phyloP scores from a whole-genome alignment of 2,329 filamentous ascomycete species.

The Orbilia oligospora region DNA sequence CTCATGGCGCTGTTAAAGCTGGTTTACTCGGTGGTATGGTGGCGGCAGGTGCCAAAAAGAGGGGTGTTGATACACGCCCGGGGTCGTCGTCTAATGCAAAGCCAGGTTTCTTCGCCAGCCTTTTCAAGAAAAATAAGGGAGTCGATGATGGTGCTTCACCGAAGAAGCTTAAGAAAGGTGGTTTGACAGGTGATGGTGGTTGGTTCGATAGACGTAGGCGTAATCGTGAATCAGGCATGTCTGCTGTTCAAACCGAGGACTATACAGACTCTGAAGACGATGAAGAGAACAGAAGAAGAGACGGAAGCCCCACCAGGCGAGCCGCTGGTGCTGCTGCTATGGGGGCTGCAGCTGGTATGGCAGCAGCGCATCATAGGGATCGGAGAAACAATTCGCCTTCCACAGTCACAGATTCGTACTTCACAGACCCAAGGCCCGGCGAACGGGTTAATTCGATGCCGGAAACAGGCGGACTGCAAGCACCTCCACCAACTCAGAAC shows the following conservation, averaged over 20 bases:
- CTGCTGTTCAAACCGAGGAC: conserved; percentile 54
- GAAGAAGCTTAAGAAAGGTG: conserved; percentile 45
- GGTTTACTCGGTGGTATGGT: conserved; percentile 40
- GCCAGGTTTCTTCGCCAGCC: conserved; percentile 48
- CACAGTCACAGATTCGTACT: conserved; percentile 54
- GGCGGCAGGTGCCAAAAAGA: conserved; percentile 46
- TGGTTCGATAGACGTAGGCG: conserved; percentile 53
- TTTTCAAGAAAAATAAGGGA: conserved; percentile 53
- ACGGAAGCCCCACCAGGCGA: conserved; percentile 41
- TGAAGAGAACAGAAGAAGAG: conserved; percentile 44
- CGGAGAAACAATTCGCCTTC: conserved; percentile 40
- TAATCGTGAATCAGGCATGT: conserved; percentile 54
- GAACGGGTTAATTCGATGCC: conserved; percentile 50
- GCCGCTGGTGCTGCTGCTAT: conserved; percentile 35
- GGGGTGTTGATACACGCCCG: conserved; percentile 35
- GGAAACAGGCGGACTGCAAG: conserved; percentile 44
- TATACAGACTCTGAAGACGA: conserved; percentile 54
- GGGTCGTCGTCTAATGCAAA: conserved; percentile 47
- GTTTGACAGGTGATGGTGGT: conserved; percentile 49
- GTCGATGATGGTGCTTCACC: conserved; percentile 35
- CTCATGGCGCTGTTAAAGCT: conserved; percentile 42
- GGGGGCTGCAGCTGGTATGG: conserved; percentile 41
- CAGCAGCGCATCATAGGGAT: conserved; percentile 53
- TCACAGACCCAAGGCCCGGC: conserved; percentile 33
- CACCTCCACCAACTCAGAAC: conserved; percentile 50